Conservation (phyloP, 306 rosid genomes). For the Vigna reflexopilosa region DNA sequence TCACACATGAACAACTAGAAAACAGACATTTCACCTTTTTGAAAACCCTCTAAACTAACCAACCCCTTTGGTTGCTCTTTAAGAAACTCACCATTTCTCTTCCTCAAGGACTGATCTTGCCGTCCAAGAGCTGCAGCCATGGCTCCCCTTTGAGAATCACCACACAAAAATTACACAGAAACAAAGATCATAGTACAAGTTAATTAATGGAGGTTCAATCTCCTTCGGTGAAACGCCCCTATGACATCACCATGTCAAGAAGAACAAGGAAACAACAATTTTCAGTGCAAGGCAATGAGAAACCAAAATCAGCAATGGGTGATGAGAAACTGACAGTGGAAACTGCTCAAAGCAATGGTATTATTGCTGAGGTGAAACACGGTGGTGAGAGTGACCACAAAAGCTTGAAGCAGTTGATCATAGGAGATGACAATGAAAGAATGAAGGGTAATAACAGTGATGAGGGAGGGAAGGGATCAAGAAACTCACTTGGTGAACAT, state of each 20-base stretch:
- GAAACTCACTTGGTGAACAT: conserved; percentile 73
- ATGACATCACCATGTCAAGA: conserved; percentile 80
- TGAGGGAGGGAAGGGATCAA: conserved; percentile 40
- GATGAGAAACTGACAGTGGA: not conserved
- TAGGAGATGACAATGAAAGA: conserved; percentile 46
- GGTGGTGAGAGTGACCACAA: conserved; percentile 53
- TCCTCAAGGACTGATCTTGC: conserved; percentile 1
- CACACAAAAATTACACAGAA: conserved; percentile 10
- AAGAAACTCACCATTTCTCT: conserved; percentile 52
- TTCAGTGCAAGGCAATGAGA: conserved; percentile 40
- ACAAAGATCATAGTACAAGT: no score
- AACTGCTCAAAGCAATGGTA: not conserved
- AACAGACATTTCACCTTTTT: conserved; percentile 65
- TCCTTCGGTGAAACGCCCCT: conserved; percentile 55
- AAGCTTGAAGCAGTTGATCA: conserved; percentile 81
- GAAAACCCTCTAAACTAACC: conserved; percentile 63
- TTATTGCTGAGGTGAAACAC: conserved; percentile 32
- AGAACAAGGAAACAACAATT: conserved; percentile 68
- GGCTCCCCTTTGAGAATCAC: conserved; percentile 18
- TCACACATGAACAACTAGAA: conserved; percentile 48
- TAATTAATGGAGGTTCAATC: conserved; percentile 65
- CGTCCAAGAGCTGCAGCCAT: conserved; percentile 9
- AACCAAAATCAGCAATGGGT: conserved; percentile 4
- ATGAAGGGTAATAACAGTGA: not conserved
- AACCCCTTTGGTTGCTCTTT: conserved; percentile 59